A percentile compares a stretch with the other conserved stretches of the same genome.
Evolutionary conservation across 1,139 yeast genomes (phyloP).

Genomic region (Yamadazyma mexicana): DNA sequence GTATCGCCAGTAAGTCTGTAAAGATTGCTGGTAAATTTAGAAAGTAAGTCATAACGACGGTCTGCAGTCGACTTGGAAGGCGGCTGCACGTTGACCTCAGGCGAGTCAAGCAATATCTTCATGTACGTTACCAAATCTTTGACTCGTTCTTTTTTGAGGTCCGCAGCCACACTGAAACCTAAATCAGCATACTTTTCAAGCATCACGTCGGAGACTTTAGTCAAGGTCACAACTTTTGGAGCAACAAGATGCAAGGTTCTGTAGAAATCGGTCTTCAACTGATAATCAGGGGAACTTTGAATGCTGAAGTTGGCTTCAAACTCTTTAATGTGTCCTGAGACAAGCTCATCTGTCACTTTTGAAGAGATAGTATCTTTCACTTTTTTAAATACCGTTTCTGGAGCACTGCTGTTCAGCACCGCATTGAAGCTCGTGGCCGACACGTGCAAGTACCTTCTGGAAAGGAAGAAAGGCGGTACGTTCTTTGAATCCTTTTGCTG

Average conservation of each 20-base stretch:
- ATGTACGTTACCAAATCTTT: slow-evolving; percentile 32
- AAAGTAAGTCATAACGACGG: slow-evolving; percentile 21
- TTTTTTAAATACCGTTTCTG: not conserved
- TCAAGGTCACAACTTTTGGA: slow-evolving; percentile 30
- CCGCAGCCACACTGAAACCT: not conserved
- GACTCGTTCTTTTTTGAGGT: slow-evolving; percentile 16
- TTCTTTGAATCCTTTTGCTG: slow-evolving; percentile 3
- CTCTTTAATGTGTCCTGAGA: slow-evolving; percentile 13
- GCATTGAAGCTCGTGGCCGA: not conserved
- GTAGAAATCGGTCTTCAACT: slow-evolving; percentile 36
- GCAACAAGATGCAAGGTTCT: slow-evolving; percentile 36
- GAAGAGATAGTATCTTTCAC: slow-evolving; percentile 4
- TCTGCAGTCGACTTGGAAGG: slow-evolving; percentile 14
- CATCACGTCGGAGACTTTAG: slow-evolving; percentile 23
- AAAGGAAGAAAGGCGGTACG: slow-evolving; percentile 13
- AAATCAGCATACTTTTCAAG: slow-evolving; percentile 30
- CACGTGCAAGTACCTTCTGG: slow-evolving; percentile 12
- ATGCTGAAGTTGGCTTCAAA: slow-evolving; percentile 19
- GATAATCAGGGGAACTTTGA: slow-evolving; percentile 29
- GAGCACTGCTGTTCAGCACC: not conserved
- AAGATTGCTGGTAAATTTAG: slow-evolving; percentile 28
- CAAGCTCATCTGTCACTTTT: not conserved
- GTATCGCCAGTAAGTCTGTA: slow-evolving; percentile 26
- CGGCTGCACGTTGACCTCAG: slow-evolving; percentile 18
- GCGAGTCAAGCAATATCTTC: slow-evolving; percentile 36